A percentile compares a stretch with the other conserved stretches of the same genome.
phyloP scores from a whole-genome alignment of 331 rosid genomes.

The Arachis monticola region DNA sequence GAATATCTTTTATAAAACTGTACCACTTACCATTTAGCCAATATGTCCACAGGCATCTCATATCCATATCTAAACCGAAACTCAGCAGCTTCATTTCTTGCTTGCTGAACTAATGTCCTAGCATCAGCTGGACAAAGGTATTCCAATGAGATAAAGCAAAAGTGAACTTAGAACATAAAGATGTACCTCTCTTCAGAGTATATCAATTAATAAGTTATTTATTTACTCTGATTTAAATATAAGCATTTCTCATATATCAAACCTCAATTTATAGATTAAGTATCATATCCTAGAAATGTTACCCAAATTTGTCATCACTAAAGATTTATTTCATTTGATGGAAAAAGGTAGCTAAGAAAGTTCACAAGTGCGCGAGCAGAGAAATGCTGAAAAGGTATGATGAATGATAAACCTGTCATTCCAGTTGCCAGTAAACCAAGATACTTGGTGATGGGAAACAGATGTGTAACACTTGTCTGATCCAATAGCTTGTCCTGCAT shows the following conservation, averaged over 20 bases:
- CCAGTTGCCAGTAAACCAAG: constrained; percentile 97
- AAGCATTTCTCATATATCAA: constrained; percentile 19
- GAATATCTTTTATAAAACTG: constrained; percentile 6
- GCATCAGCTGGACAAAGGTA: constrained; percentile 85
- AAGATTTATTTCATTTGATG: neutral
- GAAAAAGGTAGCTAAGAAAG: constrained; percentile 4
- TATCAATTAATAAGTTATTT: neutral
- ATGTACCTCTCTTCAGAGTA: neutral
- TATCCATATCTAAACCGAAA: constrained; percentile 92
- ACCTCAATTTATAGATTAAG: constrained; percentile 11
- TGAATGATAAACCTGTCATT: constrained; percentile 67
- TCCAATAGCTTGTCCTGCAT: constrained; percentile 97
- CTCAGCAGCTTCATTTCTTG: constrained; percentile 99
- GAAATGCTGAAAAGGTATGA: constrained; percentile 11
- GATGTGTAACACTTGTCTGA: constrained; percentile 92
- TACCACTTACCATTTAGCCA: constrained; percentile 74
- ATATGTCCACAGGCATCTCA: constrained; percentile 94
- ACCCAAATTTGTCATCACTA: neutral
- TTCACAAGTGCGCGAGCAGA: constrained; percentile 11
- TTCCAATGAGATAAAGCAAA: constrained; percentile 28
- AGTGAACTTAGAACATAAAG: constrained; percentile 8
- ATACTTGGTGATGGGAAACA: constrained; percentile 88
- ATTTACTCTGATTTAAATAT: constrained; percentile 20
- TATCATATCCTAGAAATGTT: neutral
- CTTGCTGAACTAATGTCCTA: constrained; percentile 93